A percentile compares a stretch with the other conserved stretches of the same genome.
Evolutionary conservation across 1,284 basidiomycete species (phyloP).

Genomic region (Paramarasmius palmivorus): DNA sequence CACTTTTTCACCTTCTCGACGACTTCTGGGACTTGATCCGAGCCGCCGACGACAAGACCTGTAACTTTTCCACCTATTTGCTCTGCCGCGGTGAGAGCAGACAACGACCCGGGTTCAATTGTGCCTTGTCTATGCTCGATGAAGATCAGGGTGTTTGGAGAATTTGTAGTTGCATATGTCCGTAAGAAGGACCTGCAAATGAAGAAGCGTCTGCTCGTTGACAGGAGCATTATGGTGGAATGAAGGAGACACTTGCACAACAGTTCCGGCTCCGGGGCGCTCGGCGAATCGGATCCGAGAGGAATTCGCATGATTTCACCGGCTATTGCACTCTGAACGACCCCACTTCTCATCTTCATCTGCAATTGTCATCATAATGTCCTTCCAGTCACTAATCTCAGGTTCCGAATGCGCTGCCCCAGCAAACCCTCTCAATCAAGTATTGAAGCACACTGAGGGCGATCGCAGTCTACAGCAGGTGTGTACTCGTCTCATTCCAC

Average conservation of each 20-base stretch:
- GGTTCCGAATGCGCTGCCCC: constrained; percentile 89
- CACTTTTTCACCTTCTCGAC: constrained; percentile 84
- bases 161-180: constrained; percentile 53
- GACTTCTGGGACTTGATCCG: constrained; percentile 68
- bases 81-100: constrained; percentile 87
- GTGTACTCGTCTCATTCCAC: constrained; percentile 1
- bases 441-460: constrained; percentile 89
- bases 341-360: background rate
- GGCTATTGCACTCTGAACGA: background rate
- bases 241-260: background rate
- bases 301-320: background rate
- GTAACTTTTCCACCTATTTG: constrained; percentile 86
- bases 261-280: too few species aligned
- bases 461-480: constrained; percentile 89
- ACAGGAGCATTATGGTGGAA: background rate
- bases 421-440: constrained; percentile 86
- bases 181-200: constrained; percentile 33
- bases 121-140: constrained; percentile 86
- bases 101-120: constrained; percentile 85
- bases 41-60: constrained; percentile 82
- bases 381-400: constrained; percentile 80
- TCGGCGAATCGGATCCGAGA: background rate
- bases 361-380: constrained; percentile 48
- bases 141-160: constrained; percentile 79
- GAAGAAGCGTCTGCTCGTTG: background rate